These are phyloP conservation scores for Mycena haematopus DNA, from an alignment of 768 basidiomycete genomes.

Conservation along the genomic window DNA sequence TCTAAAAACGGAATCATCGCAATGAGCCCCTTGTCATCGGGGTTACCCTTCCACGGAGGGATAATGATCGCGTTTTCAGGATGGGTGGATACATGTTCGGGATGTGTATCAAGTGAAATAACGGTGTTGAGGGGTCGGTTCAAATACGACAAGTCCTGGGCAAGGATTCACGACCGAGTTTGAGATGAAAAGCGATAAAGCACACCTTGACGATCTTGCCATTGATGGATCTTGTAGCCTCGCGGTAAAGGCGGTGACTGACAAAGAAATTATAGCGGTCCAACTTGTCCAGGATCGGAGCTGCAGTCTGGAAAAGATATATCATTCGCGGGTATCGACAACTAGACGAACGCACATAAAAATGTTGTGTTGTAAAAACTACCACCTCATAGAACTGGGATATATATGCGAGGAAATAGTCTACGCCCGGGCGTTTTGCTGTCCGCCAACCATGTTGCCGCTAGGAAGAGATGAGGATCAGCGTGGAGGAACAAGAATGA, in stretches of 20 bases:
- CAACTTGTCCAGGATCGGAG: slow-evolving; percentile 89
- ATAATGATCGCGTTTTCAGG: slow-evolving; percentile 89
- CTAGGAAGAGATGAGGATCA: slow-evolving; percentile 45
- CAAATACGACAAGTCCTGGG: slow-evolving; percentile 88
- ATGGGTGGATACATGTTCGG: slow-evolving; percentile 78
- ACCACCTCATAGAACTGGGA: slow-evolving; percentile 99
- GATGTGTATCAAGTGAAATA: slow-evolving; percentile 82
- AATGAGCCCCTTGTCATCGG: slow-evolving; percentile 73
- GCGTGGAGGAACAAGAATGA: neutral
- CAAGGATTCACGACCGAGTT: neutral
- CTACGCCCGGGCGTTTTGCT: slow-evolving; percentile 96
- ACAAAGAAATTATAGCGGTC: slow-evolving; percentile 93
- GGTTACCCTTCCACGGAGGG: slow-evolving; percentile 85
- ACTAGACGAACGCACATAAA: slow-evolving; percentile 69
- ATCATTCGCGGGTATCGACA: slow-evolving; percentile 5
- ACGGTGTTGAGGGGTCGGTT: slow-evolving; percentile 94
- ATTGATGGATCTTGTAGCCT: slow-evolving; percentile 84
- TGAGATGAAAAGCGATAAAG: neutral
- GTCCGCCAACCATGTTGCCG: slow-evolving; percentile 96
- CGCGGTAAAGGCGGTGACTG: slow-evolving; percentile 89
- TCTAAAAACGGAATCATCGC: slow-evolving; percentile 98
- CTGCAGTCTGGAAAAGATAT: slow-evolving; percentile 69
- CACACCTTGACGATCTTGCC: slow-evolving; percentile 85
- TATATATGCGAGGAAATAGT: slow-evolving; percentile 97
- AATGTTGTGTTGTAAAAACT: slow-evolving; percentile 89